Base-by-base conservation (phyloP, 2,329 filamentous ascomycete genomes). In the Aspergillus sp. region DNA sequence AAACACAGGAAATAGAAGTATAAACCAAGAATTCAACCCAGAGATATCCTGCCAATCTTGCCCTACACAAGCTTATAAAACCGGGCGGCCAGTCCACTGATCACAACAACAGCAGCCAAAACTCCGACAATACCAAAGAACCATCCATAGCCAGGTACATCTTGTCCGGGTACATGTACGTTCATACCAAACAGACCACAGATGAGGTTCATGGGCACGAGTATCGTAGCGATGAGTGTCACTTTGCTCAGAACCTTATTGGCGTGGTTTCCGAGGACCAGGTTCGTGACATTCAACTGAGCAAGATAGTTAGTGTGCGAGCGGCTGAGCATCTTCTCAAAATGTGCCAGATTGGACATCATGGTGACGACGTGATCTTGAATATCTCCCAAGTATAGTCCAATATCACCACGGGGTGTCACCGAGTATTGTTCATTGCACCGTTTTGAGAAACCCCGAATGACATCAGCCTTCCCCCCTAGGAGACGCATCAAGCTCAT, bases 311-410 rank as follows among this genome's bases (percentile, higher is more conserved):
- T 99, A 82, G 91, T 92, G 81, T 99, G 95, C 2, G 91, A 91
- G 23, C 95, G 90, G 30, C 91, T 93, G 54, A 99, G 85, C 85
- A 99, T 97, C 84, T 98, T 98, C 77, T 99, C 95, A 69, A 97
- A 97, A 76, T 99, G 95, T 1, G 88, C 88, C 70, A 99, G 79
- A 78, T 96, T 99, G 69, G 91, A 95, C 86, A 97, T 96, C 94
- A 98, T 98, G 50, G 95, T 99, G 62, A 99, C 92, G 57, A 99
- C 94, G 85, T 99, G 95, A 79, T 99, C 95, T 78, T 99, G 95
- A 66, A 99, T 97, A 79, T 99, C 95, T 72, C 92, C 92, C 41
- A 99, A 86, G 74, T 99, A 99, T 71, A 99, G 87, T 23, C 93
- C 95, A 67, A 99, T 97, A 74, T 99, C 95, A 81, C 95, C 95